These are phyloP conservation scores for Boletus tomentosulus DNA, from an alignment of 768 basidiomycete species.

Conservation along the genomic window DNA sequence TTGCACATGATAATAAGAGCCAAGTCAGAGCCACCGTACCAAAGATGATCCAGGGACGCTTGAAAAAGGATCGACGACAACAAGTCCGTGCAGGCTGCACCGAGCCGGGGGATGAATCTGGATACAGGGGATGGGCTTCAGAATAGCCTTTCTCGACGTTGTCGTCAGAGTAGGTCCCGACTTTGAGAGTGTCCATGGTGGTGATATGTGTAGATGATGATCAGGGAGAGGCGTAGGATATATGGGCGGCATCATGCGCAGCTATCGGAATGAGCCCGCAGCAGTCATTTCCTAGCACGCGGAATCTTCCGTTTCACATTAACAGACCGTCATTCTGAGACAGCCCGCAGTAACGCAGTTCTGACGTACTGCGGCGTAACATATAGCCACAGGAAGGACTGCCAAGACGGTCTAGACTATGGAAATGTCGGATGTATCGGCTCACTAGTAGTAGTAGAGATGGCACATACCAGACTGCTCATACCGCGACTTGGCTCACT, in stretches of 20 bases:
- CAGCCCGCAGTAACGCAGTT: neutral
- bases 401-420: neutral
- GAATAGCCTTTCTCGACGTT: conserved; percentile 19
- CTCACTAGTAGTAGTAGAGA: too few relatives aligned
- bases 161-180: conserved; percentile 3
- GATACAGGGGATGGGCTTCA: neutral
- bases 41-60: conserved; percentile 6
- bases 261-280: neutral
- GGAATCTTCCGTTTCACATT: neutral
- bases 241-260: neutral
- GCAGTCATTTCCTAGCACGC: neutral
- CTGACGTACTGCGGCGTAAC: neutral
- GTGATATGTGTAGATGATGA: neutral
- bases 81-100: neutral
- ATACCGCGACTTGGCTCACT: too few relatives aligned
- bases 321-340: neutral
- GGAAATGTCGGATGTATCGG: too few relatives aligned
- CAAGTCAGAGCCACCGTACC: conserved; percentile 10
- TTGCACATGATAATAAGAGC: conserved; percentile 8
- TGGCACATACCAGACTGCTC: too few relatives aligned
- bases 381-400: neutral
- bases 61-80: conserved; percentile 5
- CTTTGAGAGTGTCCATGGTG: conserved; percentile 14
- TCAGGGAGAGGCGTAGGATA: neutral
- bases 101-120: neutral